These are phyloP conservation scores for Chamaenerion angustifolium DNA, from an alignment of 345 rosid genomes.

Conservation along the genomic window DNA sequence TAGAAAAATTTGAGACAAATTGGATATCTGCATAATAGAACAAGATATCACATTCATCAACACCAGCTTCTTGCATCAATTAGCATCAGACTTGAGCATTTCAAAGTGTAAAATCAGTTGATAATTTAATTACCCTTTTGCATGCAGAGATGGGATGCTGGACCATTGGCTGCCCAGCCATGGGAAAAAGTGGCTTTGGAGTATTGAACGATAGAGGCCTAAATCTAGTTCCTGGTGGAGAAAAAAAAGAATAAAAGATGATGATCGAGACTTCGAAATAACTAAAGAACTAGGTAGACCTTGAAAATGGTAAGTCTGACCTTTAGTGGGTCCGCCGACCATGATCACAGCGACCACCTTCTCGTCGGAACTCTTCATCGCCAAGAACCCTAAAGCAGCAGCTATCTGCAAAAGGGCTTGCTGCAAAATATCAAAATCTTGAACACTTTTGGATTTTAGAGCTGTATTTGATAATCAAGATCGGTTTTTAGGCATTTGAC, in stretches of 20 bases:
- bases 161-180: conserved; percentile 87
- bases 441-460: no score
- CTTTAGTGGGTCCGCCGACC: conserved; percentile 93
- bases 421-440: no score
- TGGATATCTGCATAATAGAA: conserved; percentile 37
- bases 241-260: not conserved
- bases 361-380: conserved; percentile 35
- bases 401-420: not conserved
- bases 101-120: not conserved
- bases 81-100: not conserved
- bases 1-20: conserved; percentile 52
- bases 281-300: no score
- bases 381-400: conserved; percentile 7
- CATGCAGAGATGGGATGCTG: conserved; percentile 90
- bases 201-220: conserved; percentile 67
- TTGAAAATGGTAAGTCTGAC: conserved; percentile 9
- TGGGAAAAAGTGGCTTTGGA: conserved; percentile 69
- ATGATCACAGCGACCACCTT: conserved; percentile 74
- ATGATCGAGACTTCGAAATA: no score
- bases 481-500: no score
- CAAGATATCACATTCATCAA: not conserved
- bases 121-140: conserved; percentile 33
- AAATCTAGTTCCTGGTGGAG: conserved; percentile 53
- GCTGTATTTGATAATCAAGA: no score
- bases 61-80: not conserved